Percentiles rank a stretch among this genome's conserved stretches.
phyloP scores from a whole-genome alignment of 2,329 filamentous ascomycete genomes.

The Clarireedia homoeocarpa region DNA sequence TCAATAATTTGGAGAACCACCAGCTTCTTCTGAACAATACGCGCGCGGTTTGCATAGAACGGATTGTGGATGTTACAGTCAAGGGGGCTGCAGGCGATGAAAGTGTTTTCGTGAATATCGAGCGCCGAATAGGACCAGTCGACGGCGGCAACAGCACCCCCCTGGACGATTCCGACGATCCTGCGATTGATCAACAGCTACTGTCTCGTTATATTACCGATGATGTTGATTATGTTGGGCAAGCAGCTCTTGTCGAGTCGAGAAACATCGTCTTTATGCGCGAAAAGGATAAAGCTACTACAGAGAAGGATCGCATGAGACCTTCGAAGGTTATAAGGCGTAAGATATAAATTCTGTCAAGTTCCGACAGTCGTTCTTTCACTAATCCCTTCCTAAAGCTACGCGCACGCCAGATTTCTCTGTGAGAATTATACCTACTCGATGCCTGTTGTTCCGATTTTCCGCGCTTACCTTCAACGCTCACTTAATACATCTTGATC shows the following conservation, averaged over 20 bases:
- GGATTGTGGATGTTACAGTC: slow-evolving; percentile 36
- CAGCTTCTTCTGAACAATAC: slow-evolving; percentile 29
- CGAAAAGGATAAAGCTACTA: slow-evolving; percentile 24
- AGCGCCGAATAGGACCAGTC: slow-evolving; percentile 21
- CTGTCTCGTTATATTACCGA: background rate
- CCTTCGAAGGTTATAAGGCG: slow-evolving; percentile 20
- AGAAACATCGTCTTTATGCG: slow-evolving; percentile 59
- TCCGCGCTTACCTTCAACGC: slow-evolving; percentile 89
- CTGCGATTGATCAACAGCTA: slow-evolving; percentile 1
- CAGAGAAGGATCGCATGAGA: slow-evolving; percentile 13
- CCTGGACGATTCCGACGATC: background rate
- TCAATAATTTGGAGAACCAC: slow-evolving; percentile 30
- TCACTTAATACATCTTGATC: slow-evolving; percentile 82
- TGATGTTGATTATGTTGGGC: background rate
- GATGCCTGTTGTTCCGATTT: slow-evolving; percentile 76
- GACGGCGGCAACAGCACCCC: slow-evolving; percentile 19
- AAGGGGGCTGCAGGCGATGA: slow-evolving; percentile 22
- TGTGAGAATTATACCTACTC: slow-evolving; percentile 56
- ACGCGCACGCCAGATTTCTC: slow-evolving; percentile 39
- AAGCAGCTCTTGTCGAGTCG: slow-evolving; percentile 42
- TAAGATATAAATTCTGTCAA: slow-evolving; percentile 14
- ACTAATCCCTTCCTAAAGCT: slow-evolving; percentile 11
- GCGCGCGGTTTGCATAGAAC: slow-evolving; percentile 37
- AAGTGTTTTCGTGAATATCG: slow-evolving; percentile 27
- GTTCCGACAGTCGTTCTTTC: background rate